phyloP scores from a whole-genome alignment of 257 asterid genomes.

The Cynanchum wilfordii region DNA sequence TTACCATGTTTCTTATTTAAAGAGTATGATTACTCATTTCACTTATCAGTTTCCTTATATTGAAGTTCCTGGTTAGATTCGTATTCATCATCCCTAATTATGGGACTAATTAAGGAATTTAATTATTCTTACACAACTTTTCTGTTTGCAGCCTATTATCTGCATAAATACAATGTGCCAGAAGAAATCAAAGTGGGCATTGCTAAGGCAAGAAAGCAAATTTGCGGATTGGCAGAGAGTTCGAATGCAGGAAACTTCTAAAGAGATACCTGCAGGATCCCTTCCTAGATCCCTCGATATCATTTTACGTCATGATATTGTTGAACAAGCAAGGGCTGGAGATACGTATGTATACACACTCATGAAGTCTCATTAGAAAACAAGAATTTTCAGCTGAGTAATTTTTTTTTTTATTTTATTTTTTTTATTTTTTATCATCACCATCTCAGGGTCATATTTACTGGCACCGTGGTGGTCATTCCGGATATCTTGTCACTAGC shows the following conservation, averaged over 20 bases:
- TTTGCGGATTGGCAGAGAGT: conserved; percentile 99
- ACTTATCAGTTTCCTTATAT: neutral
- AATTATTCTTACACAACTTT: conserved; percentile 1
- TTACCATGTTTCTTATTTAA: neutral
- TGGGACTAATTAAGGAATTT: neutral
- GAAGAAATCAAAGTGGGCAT: conserved; percentile 78
- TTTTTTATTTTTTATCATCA: neutral
- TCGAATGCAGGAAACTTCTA: conserved; percentile 91
- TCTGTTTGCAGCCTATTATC: conserved; percentile 69
- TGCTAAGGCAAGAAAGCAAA: conserved; percentile 94
- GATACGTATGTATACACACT: conserved; percentile 56
- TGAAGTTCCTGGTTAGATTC: neutral
- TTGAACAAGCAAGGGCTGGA: conserved; percentile 97
- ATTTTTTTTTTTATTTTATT: no score
- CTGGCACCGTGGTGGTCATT: conserved; percentile 87
- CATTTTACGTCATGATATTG: conserved; percentile 88
- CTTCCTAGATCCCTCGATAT: conserved; percentile 97
- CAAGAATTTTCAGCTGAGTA: neutral
- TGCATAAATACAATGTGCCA: conserved; percentile 92
- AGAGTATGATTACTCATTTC: neutral
- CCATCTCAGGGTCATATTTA: conserved; percentile 75
- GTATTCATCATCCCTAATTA: neutral
- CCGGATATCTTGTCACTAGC: conserved; percentile 91
- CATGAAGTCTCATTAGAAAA: neutral
- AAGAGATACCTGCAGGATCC: conserved; percentile 97